phyloP scores from a whole-genome alignment of 164 flowering plant species.

The Vitis cinerea region DNA sequence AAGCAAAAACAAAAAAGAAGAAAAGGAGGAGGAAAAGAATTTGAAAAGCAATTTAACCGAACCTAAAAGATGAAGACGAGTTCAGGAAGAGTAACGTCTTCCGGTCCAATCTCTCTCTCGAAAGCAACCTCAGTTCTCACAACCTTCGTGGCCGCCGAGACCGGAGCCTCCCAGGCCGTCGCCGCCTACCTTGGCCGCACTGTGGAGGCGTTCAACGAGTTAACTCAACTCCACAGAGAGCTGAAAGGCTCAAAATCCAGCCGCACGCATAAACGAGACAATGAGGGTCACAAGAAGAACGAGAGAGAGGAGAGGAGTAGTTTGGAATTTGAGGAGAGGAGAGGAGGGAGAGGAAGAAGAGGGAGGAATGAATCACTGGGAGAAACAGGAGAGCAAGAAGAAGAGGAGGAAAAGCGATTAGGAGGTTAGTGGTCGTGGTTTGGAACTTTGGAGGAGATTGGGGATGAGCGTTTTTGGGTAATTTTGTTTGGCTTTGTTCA shows the following conservation, averaged over 20 bases:
- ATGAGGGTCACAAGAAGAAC: too few species aligned
- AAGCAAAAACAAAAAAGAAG: too few species aligned
- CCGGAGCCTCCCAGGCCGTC: constrained; percentile 25
- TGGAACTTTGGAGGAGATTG: too few species aligned
- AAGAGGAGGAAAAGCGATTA: background rate
- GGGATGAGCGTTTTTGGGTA: too few species aligned
- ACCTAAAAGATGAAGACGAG: constrained; percentile 17
- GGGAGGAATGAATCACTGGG: background rate
- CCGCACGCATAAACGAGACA: background rate
- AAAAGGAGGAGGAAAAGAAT: too few species aligned
- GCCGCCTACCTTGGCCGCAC: constrained; percentile 25
- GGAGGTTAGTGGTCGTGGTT: too few species aligned
- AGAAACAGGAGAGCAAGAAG: background rate
- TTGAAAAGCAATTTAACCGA: too few species aligned
- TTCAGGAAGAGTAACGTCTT: constrained; percentile 18
- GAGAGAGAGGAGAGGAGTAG: background rate
- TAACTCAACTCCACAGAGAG: constrained; percentile 25
- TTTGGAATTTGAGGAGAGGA: background rate
- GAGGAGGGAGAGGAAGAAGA: background rate
- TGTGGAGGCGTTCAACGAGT: constrained; percentile 27
- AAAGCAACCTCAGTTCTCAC: constrained; percentile 27
- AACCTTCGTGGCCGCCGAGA: constrained; percentile 18
- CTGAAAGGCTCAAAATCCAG: constrained; percentile 6
- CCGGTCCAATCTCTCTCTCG: constrained; percentile 27
- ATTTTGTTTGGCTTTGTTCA: too few species aligned